These are phyloP conservation scores for Gyromitra esculenta DNA, from an alignment of 2,329 filamentous ascomycete species.

Conservation along the genomic window DNA sequence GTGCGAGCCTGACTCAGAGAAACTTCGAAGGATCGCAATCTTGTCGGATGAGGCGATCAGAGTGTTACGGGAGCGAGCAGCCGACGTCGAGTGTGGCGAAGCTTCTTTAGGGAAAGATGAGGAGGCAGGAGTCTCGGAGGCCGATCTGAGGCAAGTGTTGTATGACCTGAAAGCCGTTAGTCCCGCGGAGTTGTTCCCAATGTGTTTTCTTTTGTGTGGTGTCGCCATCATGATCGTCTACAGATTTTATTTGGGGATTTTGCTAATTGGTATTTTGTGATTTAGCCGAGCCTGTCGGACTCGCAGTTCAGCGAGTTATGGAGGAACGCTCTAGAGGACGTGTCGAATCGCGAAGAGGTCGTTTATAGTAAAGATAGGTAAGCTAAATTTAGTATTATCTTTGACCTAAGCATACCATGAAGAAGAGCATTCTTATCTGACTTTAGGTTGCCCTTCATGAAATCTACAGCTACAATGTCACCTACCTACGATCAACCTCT, in stretches of 20 bases:
- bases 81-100: constrained; percentile 89
- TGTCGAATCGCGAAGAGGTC: constrained; percentile 69
- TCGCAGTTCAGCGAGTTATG: constrained; percentile 59
- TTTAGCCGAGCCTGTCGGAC: constrained; percentile 56
- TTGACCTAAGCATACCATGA: constrained; percentile 44
- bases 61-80: constrained; percentile 82
- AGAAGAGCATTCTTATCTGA: constrained; percentile 55
- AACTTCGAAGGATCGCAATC: constrained; percentile 83
- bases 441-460: constrained; percentile 53
- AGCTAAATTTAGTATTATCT: constrained; percentile 61
- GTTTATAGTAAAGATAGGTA: constrained; percentile 65
- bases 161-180: constrained; percentile 81
- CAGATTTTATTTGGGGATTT: constrained; percentile 4
- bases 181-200: constrained; percentile 59
- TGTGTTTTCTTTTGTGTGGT: constrained; percentile 49
- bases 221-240: constrained; percentile 41
- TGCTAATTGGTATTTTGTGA: constrained; percentile 21
- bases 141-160: constrained; percentile 85
- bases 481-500: constrained; percentile 57
- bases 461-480: constrained; percentile 55
- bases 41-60: constrained; percentile 90
- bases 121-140: constrained; percentile 78
- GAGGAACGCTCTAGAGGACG: constrained; percentile 65
- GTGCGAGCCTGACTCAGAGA: constrained; percentile 94
- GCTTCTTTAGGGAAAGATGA: constrained; percentile 65